Percentiles rank a stretch among this genome's conserved stretches.
Evolutionary conservation across 2,329 filamentous ascomycete genomes (phyloP).

Genomic region (Aspergillus hiratsukae): DNA sequence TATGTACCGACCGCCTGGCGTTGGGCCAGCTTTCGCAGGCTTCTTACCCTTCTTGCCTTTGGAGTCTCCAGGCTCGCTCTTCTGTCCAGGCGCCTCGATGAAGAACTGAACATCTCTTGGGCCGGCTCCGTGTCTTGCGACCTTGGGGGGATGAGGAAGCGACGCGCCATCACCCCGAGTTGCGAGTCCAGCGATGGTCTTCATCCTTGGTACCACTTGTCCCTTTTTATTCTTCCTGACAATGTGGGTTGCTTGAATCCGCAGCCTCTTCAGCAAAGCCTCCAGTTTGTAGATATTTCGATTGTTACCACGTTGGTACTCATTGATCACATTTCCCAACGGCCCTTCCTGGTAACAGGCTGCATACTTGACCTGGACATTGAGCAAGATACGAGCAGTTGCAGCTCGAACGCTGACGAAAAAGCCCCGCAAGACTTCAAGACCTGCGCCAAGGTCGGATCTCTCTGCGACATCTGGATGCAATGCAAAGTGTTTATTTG

Average conservation of each 20-base stretch:
- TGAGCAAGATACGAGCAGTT: constrained; percentile 55
- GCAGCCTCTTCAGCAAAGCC: constrained; percentile 38
- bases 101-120: constrained; percentile 55
- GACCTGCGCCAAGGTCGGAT: constrained; percentile 45
- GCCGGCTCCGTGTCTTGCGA: constrained; percentile 40
- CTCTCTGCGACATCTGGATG: constrained; percentile 27
- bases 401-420: constrained; percentile 59
- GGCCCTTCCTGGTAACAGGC: constrained; percentile 53
- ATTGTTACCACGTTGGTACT: constrained; percentile 23
- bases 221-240: constrained; percentile 32
- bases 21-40: constrained; percentile 25
- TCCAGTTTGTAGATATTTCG: constrained; percentile 20
- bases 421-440: constrained; percentile 58
- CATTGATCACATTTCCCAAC: constrained; percentile 35
- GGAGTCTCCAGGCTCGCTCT: constrained; percentile 6
- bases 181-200: constrained; percentile 48
- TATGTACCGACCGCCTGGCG: constrained; percentile 41
- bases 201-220: constrained; percentile 33
- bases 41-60: constrained; percentile 29
- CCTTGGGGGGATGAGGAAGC: constrained; percentile 33
- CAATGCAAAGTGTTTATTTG: constrained; percentile 52
- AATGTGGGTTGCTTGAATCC: constrained; percentile 40
- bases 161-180: constrained; percentile 32
- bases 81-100: constrained; percentile 28
- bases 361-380: constrained; percentile 58